phyloP scores from a whole-genome alignment of 768 basidiomycete genomes.

The Tricholoma saponaceum region DNA sequence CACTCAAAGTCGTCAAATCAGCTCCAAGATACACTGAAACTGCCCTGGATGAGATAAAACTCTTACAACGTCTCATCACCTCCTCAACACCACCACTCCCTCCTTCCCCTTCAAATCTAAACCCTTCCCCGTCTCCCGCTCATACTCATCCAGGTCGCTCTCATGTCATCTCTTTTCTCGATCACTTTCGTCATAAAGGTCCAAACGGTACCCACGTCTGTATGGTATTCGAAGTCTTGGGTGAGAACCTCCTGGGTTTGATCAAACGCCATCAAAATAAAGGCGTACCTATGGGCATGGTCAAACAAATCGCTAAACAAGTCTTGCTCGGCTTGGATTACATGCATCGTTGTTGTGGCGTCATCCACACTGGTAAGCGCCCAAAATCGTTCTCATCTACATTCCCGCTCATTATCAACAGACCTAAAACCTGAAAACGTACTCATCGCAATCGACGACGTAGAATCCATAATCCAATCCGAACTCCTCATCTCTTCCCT shows the following conservation, averaged over 20 bases:
- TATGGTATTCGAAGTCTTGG: conserved; percentile 99
- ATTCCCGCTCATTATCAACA: conserved; percentile 18
- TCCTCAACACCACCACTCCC: conserved; percentile 58
- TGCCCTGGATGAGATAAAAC: conserved; percentile 97
- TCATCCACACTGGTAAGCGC: conserved; percentile 84
- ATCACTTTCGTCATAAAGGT: conserved; percentile 95
- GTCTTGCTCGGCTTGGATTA: conserved; percentile 94
- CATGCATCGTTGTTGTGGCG: conserved; percentile 95
- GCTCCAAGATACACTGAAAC: conserved; percentile 97
- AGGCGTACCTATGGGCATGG: conserved; percentile 89
- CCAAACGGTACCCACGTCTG: conserved; percentile 97
- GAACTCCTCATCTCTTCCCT: conserved; percentile 56
- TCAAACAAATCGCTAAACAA: conserved; percentile 96
- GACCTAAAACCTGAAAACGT: conserved; percentile 99
- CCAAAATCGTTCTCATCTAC: neutral
- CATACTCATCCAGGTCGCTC: conserved; percentile 83
- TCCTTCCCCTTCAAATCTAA: conserved; percentile 44
- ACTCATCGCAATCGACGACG: conserved; percentile 94
- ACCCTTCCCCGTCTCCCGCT: conserved; percentile 49
- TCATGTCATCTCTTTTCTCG: conserved; percentile 96
- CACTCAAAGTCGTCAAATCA: conserved; percentile 98
- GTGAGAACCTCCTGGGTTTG: conserved; percentile 92
- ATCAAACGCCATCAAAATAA: conserved; percentile 99
- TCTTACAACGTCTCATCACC: conserved; percentile 91
- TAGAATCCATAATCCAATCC: conserved; percentile 85